Base-by-base conservation (phyloP, 2,329 filamentous ascomycete genomes). In the Botryosphaeria dothidea region DNA sequence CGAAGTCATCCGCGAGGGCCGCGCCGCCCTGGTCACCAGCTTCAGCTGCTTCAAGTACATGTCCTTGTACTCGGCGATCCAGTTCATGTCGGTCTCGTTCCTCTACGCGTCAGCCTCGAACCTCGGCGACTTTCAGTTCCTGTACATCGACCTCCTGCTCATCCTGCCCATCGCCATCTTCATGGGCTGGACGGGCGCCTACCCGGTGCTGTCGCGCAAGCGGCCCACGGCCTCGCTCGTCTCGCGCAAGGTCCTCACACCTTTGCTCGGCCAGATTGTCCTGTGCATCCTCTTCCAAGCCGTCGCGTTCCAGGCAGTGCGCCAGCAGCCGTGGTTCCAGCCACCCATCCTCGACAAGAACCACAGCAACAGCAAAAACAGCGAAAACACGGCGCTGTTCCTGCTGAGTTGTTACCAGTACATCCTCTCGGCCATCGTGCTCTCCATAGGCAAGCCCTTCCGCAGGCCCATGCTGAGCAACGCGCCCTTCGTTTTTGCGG, bases 21-120 rank as follows among this genome's bases (percentile, higher is more conserved):
- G 96, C 68, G 94, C 94, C 21, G 92, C 96, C 36, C 85, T 99
- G 36, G 93, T 98, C n/a, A 99, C 95, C 13, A 97, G 93, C 78
- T 99, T 99, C 81, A 96, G 92, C 81, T 99, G 95, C 81, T 99
- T 99, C 85, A 99, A 98, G 82, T 99, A 96, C 80, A 99, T 99
- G 96, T 96, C 92, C 71, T 80, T 99, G 69, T 99, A 99, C 82
- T 98, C 93, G 2, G 94, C 95, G n/a, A 99, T 99, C 69, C 95
- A 99, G 77, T 99, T 99, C 81, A 96, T 92, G 7, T 92, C 92
- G 0, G 96, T 99, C 73, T 96, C 91, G 84, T 97, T 99, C 75
- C 85, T 99, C 17, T 99, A 99, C 77, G 92, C 93, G 6, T 93
- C 89, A 7, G 96, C 91, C 11, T 96, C 92, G 8, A 99, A 99